Evolutionary conservation across 1,284 basidiomycete species (phyloP).

Genomic region (Schizophyllum amplum): DNA sequence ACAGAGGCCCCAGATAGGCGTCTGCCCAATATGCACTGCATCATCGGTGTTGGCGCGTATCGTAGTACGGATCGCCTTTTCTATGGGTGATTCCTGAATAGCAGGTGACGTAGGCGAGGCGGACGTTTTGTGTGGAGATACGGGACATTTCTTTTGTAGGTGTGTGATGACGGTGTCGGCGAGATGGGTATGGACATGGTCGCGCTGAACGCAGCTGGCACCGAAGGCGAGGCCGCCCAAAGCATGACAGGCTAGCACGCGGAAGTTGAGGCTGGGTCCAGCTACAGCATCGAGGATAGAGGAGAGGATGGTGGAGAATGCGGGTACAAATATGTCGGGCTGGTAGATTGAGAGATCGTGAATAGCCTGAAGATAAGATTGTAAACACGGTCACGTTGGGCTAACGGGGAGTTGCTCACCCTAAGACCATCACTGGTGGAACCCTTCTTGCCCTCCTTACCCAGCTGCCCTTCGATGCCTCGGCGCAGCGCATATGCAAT

Average conservation of each 20-base stretch:
- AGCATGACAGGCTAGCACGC: constrained; percentile 64
- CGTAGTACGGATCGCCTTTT: constrained; percentile 39
- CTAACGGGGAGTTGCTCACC: constrained; percentile 28
- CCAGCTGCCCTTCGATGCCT: constrained; percentile 74
- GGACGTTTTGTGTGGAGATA: neutral
- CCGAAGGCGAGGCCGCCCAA: constrained; percentile 59
- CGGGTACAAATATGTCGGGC: constrained; percentile 54
- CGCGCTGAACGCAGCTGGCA: constrained; percentile 35
- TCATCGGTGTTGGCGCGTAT: constrained; percentile 38
- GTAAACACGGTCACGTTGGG: constrained; percentile 9
- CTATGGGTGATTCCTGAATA: constrained; percentile 38
- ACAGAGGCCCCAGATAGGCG: constrained; percentile 65
- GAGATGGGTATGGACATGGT: constrained; percentile 41
- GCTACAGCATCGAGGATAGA: constrained; percentile 56
- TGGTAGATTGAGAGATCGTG: constrained; percentile 58
- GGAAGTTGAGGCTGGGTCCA: constrained; percentile 50
- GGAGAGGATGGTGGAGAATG: constrained; percentile 51
- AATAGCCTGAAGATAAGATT: constrained; percentile 43
- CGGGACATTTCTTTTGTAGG: constrained; percentile 12
- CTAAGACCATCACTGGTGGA: constrained; percentile 66
- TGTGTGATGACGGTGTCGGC: constrained; percentile 27
- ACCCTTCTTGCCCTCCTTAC: constrained; percentile 80
- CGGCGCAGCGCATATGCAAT: constrained; percentile 63
- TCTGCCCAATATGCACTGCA: constrained; percentile 52
- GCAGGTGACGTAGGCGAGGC: constrained; percentile 24